Evolutionary conservation across 2,329 filamentous ascomycete genomes (phyloP).

Genomic region (Scleromitrula shiraiana): DNA sequence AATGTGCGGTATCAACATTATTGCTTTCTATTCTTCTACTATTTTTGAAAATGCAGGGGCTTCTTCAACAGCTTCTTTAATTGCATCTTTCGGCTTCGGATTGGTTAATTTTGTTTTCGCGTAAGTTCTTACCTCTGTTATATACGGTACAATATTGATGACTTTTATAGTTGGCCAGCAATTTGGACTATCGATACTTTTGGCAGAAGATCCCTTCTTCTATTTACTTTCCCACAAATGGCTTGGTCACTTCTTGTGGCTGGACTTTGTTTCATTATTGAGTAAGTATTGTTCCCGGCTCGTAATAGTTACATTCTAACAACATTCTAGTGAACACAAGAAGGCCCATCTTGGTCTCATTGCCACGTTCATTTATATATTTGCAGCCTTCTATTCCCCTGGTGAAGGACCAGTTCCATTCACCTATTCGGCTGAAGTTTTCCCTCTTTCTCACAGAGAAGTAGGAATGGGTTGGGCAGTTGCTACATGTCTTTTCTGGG

Average conservation of each 20-base stretch:
- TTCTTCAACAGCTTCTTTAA: conserved; percentile 43
- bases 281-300: conserved; percentile 17
- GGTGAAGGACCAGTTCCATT: conserved; percentile 56
- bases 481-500: conserved; percentile 51
- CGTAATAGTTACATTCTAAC: background rate
- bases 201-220: conserved; percentile 50
- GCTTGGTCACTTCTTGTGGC: conserved; percentile 54
- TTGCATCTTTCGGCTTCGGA: conserved; percentile 58
- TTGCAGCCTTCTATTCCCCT: conserved; percentile 56
- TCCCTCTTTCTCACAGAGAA: conserved; percentile 54
- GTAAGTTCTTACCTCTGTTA: background rate
- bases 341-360: conserved; percentile 42
- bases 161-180: conserved; percentile 53
- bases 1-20: conserved; percentile 48
- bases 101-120: conserved; percentile 48
- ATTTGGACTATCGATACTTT: conserved; percentile 55
- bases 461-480: conserved; percentile 56
- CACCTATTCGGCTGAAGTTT: conserved; percentile 54
- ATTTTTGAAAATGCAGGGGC: conserved; percentile 52
- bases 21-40: conserved; percentile 66
- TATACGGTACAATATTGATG: conserved; percentile 39
- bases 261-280: conserved; percentile 49
- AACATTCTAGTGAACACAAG: background rate
- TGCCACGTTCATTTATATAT: conserved; percentile 55
- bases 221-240: conserved; percentile 62